Conservation (phyloP, 2,329 filamentous ascomycete genomes). For the Phyllosticta citrichinensis region DNA sequence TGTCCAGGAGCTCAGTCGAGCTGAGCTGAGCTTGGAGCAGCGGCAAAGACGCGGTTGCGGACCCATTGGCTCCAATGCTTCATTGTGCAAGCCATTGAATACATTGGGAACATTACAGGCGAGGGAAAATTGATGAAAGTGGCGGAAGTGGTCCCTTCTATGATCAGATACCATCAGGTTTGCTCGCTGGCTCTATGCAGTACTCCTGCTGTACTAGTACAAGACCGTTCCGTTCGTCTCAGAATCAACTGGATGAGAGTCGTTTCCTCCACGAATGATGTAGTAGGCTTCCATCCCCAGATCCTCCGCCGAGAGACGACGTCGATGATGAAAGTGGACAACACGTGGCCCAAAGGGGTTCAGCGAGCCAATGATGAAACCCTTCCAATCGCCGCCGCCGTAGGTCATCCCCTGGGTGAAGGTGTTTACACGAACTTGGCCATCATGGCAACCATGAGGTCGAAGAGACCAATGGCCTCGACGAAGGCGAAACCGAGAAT, state of each 20-base stretch:
- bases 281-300: conserved; percentile 4
- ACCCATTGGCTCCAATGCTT: neutral
- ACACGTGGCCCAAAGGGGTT: conserved; percentile 7
- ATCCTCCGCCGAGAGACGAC: neutral
- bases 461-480: conserved; percentile 67
- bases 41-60: neutral
- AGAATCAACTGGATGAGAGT: neutral
- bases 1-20: neutral
- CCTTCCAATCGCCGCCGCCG: neutral
- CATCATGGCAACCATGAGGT: conserved; percentile 35
- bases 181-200: conserved; percentile 10
- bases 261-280: conserved; percentile 8
- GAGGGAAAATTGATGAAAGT: conserved; percentile 6
- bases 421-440: conserved; percentile 11
- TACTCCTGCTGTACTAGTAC: conserved; percentile 8
- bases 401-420: conserved; percentile 5
- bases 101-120: conserved; percentile 5
- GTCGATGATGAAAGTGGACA: neutral
- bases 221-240: conserved; percentile 8
- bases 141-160: conserved; percentile 5
- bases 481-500: conserved; percentile 94
- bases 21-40: neutral
- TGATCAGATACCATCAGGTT: conserved; percentile 10
- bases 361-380: neutral
- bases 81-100: conserved; percentile 5